A percentile compares a stretch with the other conserved stretches of the same genome.
Evolutionary conservation across 495 filamentous ascomycete species (phyloP).

Genomic region (Aspergillus hancockii): DNA sequence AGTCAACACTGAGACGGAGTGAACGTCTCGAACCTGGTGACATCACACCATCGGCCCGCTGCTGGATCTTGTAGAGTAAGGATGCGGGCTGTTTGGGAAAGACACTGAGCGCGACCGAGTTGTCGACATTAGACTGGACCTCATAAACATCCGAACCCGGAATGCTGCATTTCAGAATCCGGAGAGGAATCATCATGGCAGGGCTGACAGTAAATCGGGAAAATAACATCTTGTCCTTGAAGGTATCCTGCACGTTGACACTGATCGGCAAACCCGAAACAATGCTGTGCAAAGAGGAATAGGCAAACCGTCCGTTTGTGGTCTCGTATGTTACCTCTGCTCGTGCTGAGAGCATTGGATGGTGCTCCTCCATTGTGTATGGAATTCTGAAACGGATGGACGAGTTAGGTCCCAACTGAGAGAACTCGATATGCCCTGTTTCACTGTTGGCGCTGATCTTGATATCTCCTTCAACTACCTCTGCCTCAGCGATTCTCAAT

Average conservation of each 20-base stretch:
- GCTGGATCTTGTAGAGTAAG: constrained; percentile 75
- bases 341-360: constrained; percentile 69
- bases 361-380: constrained; percentile 80
- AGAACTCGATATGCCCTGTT: constrained; percentile 68
- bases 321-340: constrained; percentile 80
- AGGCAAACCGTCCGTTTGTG: constrained; percentile 68
- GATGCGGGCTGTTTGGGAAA: constrained; percentile 81
- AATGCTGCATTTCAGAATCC: constrained; percentile 70
- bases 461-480: constrained; percentile 56
- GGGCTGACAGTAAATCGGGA: constrained; percentile 88
- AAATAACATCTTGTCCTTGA: constrained; percentile 79
- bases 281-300: constrained; percentile 59
- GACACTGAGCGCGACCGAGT: constrained; percentile 59
- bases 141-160: constrained; percentile 68
- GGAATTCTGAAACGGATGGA: constrained; percentile 67
- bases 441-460: constrained; percentile 57
- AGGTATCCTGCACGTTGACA: constrained; percentile 95
- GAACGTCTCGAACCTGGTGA: constrained; percentile 44
- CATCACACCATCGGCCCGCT: constrained; percentile 24
- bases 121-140: constrained; percentile 58
- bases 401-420: constrained; percentile 48
- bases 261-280: constrained; percentile 78
- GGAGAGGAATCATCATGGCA: constrained; percentile 69
- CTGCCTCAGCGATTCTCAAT: constrained; percentile 71
- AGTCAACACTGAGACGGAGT: constrained; percentile 72